phyloP scores from a whole-genome alignment of 805 yeast genomes.

The Clavispora fructus region DNA sequence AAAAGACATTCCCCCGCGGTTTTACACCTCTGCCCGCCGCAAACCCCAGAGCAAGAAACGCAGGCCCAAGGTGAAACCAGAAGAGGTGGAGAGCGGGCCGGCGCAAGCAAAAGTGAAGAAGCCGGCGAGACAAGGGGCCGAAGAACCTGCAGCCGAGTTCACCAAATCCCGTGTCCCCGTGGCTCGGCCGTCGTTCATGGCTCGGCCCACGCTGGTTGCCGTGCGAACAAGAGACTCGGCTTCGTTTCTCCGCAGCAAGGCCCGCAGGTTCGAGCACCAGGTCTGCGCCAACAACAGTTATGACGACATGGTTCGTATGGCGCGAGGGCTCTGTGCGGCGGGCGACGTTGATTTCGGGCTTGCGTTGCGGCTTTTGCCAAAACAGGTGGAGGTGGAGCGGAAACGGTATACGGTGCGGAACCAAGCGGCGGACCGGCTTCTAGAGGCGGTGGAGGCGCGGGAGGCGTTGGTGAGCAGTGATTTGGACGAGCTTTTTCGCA shows the following conservation, averaged over 20 bases:
- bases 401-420: slow-evolving; percentile 14
- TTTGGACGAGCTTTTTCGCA: slow-evolving; percentile 22
- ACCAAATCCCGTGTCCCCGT: neutral
- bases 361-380: slow-evolving; percentile 19
- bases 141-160: too few relatives aligned
- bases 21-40: neutral
- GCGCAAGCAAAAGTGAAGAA: neutral
- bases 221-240: neutral
- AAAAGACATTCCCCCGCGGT: slow-evolving; percentile 22
- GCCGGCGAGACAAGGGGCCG: too few relatives aligned
- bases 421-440: slow-evolving; percentile 2
- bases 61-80: neutral
- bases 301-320: slow-evolving; percentile 14
- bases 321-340: slow-evolving; percentile 8
- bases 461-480: slow-evolving; percentile 12
- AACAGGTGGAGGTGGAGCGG: slow-evolving; percentile 20
- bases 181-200: neutral
- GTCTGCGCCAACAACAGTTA: slow-evolving; percentile 15
- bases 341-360: slow-evolving; percentile 20
- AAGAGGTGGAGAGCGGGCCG: neutral
- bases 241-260: slow-evolving; percentile 1
- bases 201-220: neutral
- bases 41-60: neutral
- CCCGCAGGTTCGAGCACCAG: slow-evolving; percentile 14
- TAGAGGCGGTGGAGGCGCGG: neutral